Evolutionary conservation across 306 rosid genomes (phyloP).

Genomic region (Oxytropis ochrocephala): DNA sequence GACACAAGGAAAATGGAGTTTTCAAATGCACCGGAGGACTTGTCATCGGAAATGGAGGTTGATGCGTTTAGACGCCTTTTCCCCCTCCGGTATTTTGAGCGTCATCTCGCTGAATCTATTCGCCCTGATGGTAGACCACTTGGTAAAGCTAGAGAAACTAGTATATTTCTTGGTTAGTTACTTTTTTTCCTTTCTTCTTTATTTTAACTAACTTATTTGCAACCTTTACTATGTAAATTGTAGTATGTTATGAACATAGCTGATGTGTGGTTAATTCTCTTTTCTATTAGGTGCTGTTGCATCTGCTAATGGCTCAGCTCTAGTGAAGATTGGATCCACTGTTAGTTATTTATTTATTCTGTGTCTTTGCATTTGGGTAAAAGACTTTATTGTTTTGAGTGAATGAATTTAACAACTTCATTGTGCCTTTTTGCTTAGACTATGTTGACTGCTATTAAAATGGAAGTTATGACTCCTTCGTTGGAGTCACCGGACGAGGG

Average conservation of each 20-base stretch:
- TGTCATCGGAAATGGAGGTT: constrained; percentile 72
- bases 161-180: constrained; percentile 69
- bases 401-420: constrained; percentile 2
- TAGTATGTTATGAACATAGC: not conserved
- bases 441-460: constrained; percentile 86
- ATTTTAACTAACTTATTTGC: not conserved
- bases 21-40: constrained; percentile 55
- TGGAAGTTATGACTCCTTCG: constrained; percentile 90
- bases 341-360: constrained; percentile 37
- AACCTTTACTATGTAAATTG: not conserved
- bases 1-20: constrained; percentile 37
- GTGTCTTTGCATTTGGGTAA: not conserved
- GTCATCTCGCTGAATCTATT: constrained; percentile 74
- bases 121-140: constrained; percentile 81
- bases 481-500: constrained; percentile 78
- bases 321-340: constrained; percentile 85
- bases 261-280: constrained; percentile 10
- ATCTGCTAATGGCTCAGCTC: constrained; percentile 81
- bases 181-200: not conserved
- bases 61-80: constrained; percentile 84
- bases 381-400: not conserved
- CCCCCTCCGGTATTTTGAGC: constrained; percentile 70
- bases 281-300: constrained; percentile 65
- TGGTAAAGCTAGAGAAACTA: constrained; percentile 66
- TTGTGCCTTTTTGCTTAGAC: constrained; percentile 39